Conservation (phyloP, 2,329 filamentous ascomycete species). For the Acrodontium crateriforme region DNA sequence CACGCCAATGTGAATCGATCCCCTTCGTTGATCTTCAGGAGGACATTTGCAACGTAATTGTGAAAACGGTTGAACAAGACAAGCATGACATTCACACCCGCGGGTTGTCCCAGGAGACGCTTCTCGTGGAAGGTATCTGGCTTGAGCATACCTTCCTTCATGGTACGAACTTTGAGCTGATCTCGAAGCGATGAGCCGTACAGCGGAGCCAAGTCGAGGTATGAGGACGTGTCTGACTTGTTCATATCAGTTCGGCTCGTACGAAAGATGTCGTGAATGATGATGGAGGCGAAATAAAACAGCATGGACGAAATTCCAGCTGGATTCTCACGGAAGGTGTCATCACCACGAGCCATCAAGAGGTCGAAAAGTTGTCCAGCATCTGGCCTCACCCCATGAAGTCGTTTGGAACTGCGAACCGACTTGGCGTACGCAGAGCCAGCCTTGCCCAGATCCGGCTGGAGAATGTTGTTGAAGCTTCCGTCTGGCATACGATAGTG, state of each 20-base stretch:
- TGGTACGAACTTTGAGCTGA: conserved; percentile 42
- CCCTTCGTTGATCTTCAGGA: conserved; percentile 56
- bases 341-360: neutral
- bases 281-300: conserved; percentile 60
- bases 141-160: conserved; percentile 58
- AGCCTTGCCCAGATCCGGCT: too few relatives aligned
- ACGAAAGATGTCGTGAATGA: conserved; percentile 62
- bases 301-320: conserved; percentile 33
- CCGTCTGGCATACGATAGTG: too few relatives aligned
- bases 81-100: conserved; percentile 55
- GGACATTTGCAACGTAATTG: conserved; percentile 55
- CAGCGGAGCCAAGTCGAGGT: conserved; percentile 56
- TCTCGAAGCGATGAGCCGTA: conserved; percentile 48
- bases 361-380: neutral
- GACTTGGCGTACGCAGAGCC: too few relatives aligned
- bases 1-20: conserved; percentile 48
- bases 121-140: conserved; percentile 59
- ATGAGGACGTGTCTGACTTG: conserved; percentile 54
- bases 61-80: conserved; percentile 73
- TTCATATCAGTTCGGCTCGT: conserved; percentile 48
- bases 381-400: neutral
- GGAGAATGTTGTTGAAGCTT: too few relatives aligned
- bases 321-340: neutral
- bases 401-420: too few relatives aligned
- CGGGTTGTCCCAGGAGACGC: conserved; percentile 55